A percentile compares a stretch with the other conserved stretches of the same genome.
These are phyloP conservation scores for Candida nanaspora DNA, from an alignment of 805 yeast species.

Conservation along the genomic window DNA sequence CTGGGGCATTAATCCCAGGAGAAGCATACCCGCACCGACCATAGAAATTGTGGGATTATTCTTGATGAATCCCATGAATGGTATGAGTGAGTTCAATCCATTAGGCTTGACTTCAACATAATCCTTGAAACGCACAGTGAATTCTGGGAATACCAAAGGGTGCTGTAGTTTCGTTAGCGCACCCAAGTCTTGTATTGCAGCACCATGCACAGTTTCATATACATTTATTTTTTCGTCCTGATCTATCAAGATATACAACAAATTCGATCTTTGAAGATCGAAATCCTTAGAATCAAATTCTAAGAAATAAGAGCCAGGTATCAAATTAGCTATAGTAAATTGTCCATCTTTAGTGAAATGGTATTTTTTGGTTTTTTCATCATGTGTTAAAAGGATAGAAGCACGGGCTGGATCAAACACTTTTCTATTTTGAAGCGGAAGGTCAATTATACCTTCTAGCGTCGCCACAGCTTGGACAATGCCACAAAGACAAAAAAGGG, in stretches of 20 bases:
- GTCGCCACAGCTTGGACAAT: neutral
- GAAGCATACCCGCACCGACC: slow-evolving; percentile 3
- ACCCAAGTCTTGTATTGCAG: neutral
- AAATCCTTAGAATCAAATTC: slow-evolving; percentile 14
- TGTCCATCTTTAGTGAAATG: slow-evolving; percentile 12
- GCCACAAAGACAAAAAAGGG: neutral
- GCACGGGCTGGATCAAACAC: slow-evolving; percentile 16
- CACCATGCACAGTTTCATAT: neutral
- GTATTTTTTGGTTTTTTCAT: neutral
- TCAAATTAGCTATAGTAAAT: slow-evolving; percentile 7
- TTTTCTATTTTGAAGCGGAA: neutral
- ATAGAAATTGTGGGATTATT: slow-evolving; percentile 13
- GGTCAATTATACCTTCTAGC: neutral
- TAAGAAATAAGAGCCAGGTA: slow-evolving; percentile 9
- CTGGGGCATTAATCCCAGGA: slow-evolving; percentile 14
- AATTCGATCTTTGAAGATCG: slow-evolving; percentile 7
- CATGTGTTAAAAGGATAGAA: slow-evolving; percentile 2
- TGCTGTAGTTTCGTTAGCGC: neutral
- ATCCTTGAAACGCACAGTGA: neutral
- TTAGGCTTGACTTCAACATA: neutral
- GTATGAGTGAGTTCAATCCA: slow-evolving; percentile 9
- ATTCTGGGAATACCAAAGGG: neutral
- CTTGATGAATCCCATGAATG: slow-evolving; percentile 11
- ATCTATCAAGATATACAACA: slow-evolving; percentile 6
- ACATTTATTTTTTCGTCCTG: slow-evolving; percentile 1